A percentile compares a stretch with the other conserved stretches of the same genome.
Evolutionary conservation across 2,329 filamentous ascomycete species (phyloP).

Genomic region (Exophiala alcalophila): DNA sequence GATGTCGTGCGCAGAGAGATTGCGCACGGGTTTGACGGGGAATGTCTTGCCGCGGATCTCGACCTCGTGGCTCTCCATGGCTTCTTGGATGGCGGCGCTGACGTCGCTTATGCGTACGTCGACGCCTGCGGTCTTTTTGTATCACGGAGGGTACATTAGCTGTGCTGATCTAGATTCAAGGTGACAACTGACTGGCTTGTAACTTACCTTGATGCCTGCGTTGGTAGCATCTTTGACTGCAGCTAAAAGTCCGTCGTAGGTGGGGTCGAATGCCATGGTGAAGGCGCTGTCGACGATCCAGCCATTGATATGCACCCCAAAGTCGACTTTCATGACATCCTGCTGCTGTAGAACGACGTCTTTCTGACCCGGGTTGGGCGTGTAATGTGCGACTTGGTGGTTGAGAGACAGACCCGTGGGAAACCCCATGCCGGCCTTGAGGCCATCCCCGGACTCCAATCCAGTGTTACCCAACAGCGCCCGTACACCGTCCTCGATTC

Average conservation of each 20-base stretch:
- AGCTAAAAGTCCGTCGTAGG: slow-evolving; percentile 70
- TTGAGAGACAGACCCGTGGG: slow-evolving; percentile 56
- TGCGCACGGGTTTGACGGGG: slow-evolving; percentile 56
- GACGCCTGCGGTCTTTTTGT: slow-evolving; percentile 52
- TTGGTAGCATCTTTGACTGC: slow-evolving; percentile 75
- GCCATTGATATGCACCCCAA: slow-evolving; percentile 77
- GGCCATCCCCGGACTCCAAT: slow-evolving; percentile 50
- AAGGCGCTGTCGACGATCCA: slow-evolving; percentile 80
- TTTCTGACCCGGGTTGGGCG: slow-evolving; percentile 58
- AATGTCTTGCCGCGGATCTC: slow-evolving; percentile 52
- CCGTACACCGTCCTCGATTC: slow-evolving; percentile 55
- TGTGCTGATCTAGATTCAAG: too few relatives aligned
- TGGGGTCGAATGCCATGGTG: slow-evolving; percentile 71
- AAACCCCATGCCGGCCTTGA: slow-evolving; percentile 55
- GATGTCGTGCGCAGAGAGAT: slow-evolving; percentile 57
- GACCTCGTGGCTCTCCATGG: slow-evolving; percentile 62
- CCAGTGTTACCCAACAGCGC: slow-evolving; percentile 52
- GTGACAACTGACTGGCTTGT: too few relatives aligned
- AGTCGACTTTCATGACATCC: slow-evolving; percentile 81
- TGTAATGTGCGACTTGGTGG: slow-evolving; percentile 55
- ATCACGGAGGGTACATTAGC: slow-evolving; percentile 6
- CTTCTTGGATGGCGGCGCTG: slow-evolving; percentile 58
- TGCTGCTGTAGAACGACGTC: slow-evolving; percentile 68
- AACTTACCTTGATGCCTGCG: slow-evolving; percentile 48
- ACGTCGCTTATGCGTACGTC: slow-evolving; percentile 56